Conservation (phyloP, 2,329 filamentous ascomycete species). For the Xylaria hypoxylon region DNA sequence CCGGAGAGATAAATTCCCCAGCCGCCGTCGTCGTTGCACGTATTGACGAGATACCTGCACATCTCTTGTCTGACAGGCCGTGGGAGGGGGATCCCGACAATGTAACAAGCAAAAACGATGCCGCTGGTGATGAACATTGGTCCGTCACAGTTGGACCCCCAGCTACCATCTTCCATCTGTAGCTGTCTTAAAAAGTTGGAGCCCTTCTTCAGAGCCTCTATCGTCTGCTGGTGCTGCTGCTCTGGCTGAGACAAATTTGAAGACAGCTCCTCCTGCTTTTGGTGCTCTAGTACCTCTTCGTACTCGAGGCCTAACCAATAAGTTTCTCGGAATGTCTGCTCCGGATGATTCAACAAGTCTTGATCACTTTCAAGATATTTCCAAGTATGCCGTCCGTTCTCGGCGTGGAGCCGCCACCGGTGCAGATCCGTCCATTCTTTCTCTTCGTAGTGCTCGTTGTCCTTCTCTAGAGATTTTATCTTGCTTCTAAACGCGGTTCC, state of each 20-base stretch:
- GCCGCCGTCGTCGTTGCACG: constrained; percentile 16
- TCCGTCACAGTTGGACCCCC: constrained; percentile 24
- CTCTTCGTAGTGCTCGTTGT: neutral
- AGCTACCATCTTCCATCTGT: constrained; percentile 24
- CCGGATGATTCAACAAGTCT: constrained; percentile 1
- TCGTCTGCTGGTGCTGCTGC: constrained; percentile 1
- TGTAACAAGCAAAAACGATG: constrained; percentile 26
- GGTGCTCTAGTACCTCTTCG: neutral
- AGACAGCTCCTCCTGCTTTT: neutral
- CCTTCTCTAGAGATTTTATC: neutral
- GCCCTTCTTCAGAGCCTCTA: constrained; percentile 17
- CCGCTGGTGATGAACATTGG: constrained; percentile 26
- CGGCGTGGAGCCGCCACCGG: constrained; percentile 19
- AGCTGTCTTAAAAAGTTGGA: constrained; percentile 20
- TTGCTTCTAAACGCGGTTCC: constrained; percentile 1
- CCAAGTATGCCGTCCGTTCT: constrained; percentile 25
- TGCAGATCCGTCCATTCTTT: constrained; percentile 15
- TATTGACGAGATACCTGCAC: constrained; percentile 25
- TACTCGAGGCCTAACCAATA: constrained; percentile 24
- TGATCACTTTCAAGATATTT: constrained; percentile 19
- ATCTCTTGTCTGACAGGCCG: constrained; percentile 18
- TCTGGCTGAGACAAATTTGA: neutral
- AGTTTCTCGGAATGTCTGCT: constrained; percentile 19
- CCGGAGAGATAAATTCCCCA: constrained; percentile 21
- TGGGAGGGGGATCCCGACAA: constrained; percentile 13